Evolutionary conservation across 2,329 filamentous ascomycete genomes (phyloP), one percentile per base, ranked within the genome.

Genomic region (Aureobasidium sp.): DNA sequence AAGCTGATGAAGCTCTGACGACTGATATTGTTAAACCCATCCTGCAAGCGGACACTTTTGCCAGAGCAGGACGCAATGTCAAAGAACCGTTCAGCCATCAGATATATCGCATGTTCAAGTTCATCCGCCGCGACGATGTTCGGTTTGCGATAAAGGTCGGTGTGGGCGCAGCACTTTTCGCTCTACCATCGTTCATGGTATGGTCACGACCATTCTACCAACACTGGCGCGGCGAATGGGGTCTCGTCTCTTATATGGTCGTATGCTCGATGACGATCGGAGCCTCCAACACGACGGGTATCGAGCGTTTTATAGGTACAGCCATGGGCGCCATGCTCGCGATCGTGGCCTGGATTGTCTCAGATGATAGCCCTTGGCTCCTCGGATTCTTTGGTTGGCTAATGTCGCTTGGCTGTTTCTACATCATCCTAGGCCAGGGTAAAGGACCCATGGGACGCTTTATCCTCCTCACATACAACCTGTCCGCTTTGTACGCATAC

Each of bases 181-280:
- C 91, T 21, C 84, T 94, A 73, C 89, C 95, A 67, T 88, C 94
- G 2, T 99, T 96, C 69, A 82, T 97, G 37, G 83, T 86, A 0
- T 77, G 82, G 9, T 96, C 91, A 2, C 81, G 91, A 58, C 89
- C 89, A 0, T 81, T 88, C 25, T 99, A 97, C 72, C 82, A 85
- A 58, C 87, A 88, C 68, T 97, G 92, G 91, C 82, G 93, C 72
- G 93, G 93, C 32, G 94, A 99, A 79, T 99, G 94, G 94, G 94
- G 94, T 27, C 80, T 99, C 2, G 75, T 99, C 61, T 96, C 91
- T 0, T 97, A 96, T 78, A 97, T 97, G 93, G 86, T 97, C 70
- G 94, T 99, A 29, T 96, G 92, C 71, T 91, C 90, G 41, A 97
- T 97, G 91, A 99, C 93, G 0, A 93, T 97, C 27, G 94, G 94